Percentiles rank a stretch among this genome's conserved stretches.
phyloP scores from a whole-genome alignment of 2,329 filamentous ascomycete species.

The Xylariaceae sp. region DNA sequence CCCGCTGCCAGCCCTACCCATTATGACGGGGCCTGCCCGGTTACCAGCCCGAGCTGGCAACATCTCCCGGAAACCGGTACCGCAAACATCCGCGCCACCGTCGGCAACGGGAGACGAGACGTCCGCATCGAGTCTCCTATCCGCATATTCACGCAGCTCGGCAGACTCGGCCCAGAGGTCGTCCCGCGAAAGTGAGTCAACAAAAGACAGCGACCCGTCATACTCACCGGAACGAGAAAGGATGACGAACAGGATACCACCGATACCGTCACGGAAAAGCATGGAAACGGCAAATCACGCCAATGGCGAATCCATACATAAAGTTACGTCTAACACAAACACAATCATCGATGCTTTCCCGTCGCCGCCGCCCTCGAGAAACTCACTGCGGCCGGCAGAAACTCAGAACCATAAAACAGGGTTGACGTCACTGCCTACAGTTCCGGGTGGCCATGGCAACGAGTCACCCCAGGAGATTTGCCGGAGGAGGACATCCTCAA shows the following conservation, averaged over 20 bases:
- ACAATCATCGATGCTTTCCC: constrained; percentile 25
- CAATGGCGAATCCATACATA: constrained; percentile 20
- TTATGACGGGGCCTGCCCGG: constrained; percentile 22
- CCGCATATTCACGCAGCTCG: constrained; percentile 47
- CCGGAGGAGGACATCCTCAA: constrained; percentile 46
- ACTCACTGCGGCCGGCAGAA: constrained; percentile 20
- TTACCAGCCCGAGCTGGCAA: constrained; percentile 26
- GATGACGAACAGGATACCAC: constrained; percentile 19
- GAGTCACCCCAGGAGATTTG: constrained; percentile 37
- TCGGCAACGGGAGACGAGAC: constrained; percentile 27
- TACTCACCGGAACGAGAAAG: constrained; percentile 31
- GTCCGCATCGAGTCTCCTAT: constrained; percentile 51
- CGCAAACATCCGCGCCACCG: constrained; percentile 13
- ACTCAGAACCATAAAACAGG: constrained; percentile 6
- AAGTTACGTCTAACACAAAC: constrained; percentile 21
- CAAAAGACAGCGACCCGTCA: constrained; percentile 33
- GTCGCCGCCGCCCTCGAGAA: constrained; percentile 31
- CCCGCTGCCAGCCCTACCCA: constrained; percentile 31
- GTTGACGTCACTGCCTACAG: constrained; percentile 19
- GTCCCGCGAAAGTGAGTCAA: constrained; percentile 36
- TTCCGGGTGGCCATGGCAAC: constrained; percentile 13
- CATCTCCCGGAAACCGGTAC: constrained; percentile 37
- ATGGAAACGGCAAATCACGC: constrained; percentile 25
- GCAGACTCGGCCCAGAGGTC: constrained; percentile 40
- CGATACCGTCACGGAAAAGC: constrained; percentile 22